Percentiles rank a stretch among this genome's conserved stretches.
phyloP scores from a whole-genome alignment of 768 basidiomycete genomes.

The Gymnopilus dilepis region DNA sequence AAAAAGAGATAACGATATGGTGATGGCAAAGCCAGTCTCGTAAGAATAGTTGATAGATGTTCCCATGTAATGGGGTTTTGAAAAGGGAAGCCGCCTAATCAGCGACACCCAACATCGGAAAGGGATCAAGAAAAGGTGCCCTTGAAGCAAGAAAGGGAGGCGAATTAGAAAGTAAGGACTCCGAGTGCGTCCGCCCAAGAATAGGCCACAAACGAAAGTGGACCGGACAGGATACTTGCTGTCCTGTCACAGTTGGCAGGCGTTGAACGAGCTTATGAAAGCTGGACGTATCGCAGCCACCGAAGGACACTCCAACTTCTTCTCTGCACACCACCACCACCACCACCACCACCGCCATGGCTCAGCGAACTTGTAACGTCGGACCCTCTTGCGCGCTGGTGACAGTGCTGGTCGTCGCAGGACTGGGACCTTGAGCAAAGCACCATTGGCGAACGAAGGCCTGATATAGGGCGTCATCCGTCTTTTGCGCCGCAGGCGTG shows the following conservation, averaged over 20 bases:
- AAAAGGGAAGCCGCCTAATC: neutral
- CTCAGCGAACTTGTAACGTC: neutral
- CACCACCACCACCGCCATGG: no score
- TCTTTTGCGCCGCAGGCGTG: constrained; percentile 8
- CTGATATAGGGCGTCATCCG: constrained; percentile 50
- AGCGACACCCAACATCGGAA: neutral
- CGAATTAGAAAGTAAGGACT: neutral
- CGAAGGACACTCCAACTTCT: neutral
- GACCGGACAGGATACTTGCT: neutral
- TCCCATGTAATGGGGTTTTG: neutral
- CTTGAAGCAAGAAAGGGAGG: neutral
- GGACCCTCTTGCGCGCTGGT: neutral
- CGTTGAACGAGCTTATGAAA: constrained; percentile 1
- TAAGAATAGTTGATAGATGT: neutral
- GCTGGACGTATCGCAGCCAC: neutral
- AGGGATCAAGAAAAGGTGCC: neutral
- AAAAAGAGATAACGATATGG: neutral
- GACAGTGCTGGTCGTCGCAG: constrained; percentile 19
- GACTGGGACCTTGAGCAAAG: constrained; percentile 55
- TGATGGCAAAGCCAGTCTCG: neutral
- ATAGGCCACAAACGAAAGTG: neutral
- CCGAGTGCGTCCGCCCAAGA: neutral
- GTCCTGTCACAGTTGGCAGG: neutral
- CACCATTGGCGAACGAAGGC: constrained; percentile 73
- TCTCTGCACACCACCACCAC: neutral